Evolutionary conservation across 2,329 filamentous ascomycete species (phyloP).

Genomic region (Xylariaceae sp.): DNA sequence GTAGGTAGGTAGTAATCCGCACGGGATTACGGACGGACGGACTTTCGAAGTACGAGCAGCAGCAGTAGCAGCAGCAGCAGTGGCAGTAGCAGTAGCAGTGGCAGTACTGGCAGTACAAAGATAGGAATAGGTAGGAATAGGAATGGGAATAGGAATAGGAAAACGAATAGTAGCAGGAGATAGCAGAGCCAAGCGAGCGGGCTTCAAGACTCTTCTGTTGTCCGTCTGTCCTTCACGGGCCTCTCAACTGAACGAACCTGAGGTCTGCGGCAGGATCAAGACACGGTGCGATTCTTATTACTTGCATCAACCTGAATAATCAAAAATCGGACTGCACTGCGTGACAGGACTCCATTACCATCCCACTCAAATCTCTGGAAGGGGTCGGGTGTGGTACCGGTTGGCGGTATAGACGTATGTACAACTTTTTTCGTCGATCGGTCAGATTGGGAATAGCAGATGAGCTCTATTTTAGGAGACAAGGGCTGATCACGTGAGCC

Average conservation of each 20-base stretch:
- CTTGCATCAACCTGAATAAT: slow-evolving; percentile 15
- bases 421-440: slow-evolving; percentile 14
- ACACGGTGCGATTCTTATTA: slow-evolving; percentile 3
- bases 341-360: slow-evolving; percentile 7
- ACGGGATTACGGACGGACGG: too few species aligned
- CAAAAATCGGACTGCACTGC: slow-evolving; percentile 3
- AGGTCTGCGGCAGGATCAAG: not conserved
- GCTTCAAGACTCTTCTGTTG: too few species aligned
- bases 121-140: too few species aligned
- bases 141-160: too few species aligned
- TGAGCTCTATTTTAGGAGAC: slow-evolving; percentile 19
- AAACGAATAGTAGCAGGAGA: too few species aligned
- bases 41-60: too few species aligned
- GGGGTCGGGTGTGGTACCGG: slow-evolving; percentile 8
- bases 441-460: slow-evolving; percentile 17
- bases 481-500: slow-evolving; percentile 14
- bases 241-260: too few species aligned
- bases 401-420: slow-evolving; percentile 3
- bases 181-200: too few species aligned
- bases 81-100: too few species aligned
- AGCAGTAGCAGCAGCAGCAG: too few species aligned
- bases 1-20: too few species aligned
- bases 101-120: too few species aligned
- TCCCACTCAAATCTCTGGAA: slow-evolving; percentile 6
- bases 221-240: not conserved